Conservation (phyloP, 2,329 filamentous ascomycete species). For the Camillea tinctor region DNA sequence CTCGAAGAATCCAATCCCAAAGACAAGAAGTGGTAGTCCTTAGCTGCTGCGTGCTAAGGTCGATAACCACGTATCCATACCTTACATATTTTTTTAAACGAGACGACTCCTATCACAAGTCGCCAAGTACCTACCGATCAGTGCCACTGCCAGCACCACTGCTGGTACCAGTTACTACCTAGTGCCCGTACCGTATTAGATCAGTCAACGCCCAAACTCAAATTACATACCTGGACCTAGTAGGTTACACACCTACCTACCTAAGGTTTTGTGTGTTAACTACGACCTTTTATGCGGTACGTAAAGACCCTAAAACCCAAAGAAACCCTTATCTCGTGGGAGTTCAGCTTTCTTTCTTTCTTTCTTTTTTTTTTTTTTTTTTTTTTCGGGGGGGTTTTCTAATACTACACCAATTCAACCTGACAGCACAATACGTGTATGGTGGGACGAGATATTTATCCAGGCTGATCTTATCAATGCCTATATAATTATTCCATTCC, state of each 20-base stretch:
- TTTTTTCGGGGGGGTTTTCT: no score
- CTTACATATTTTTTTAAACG: constrained; percentile 16
- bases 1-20: not conserved
- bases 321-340: not conserved
- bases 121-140: not conserved
- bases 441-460: not conserved
- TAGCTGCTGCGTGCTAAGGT: not conserved
- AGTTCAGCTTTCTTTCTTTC: not conserved
- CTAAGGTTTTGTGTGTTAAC: no score
- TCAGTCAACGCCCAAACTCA: not conserved
- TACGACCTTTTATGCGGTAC: constrained; percentile 17
- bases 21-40: not conserved
- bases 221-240: no score
- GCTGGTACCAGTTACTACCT: no score
- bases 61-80: constrained; percentile 11
- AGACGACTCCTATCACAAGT: not conserved
- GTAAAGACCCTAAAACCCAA: constrained; percentile 3
- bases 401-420: no score
- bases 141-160: not conserved
- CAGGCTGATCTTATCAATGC: no score
- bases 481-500: no score
- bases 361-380: no score
- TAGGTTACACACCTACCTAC: no score
- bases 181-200: no score
- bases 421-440: no score